Evolutionary conservation across 1,284 basidiomycete genomes (phyloP).

Genomic region (Ceratobasidium sp.): DNA sequence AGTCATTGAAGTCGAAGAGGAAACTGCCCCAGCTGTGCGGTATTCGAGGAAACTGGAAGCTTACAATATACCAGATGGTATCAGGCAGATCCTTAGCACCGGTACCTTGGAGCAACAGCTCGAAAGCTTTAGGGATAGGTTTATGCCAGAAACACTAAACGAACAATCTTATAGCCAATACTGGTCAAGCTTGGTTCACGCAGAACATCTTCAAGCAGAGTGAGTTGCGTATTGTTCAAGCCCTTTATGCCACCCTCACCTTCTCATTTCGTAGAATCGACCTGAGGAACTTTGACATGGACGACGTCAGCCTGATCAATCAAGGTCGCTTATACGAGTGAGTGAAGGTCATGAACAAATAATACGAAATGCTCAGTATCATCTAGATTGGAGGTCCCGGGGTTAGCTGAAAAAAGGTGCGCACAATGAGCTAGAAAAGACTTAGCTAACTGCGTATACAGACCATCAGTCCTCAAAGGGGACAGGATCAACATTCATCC

Average conservation of each 20-base stretch:
- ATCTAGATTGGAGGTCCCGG: conserved; percentile 62
- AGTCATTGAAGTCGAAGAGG: conserved; percentile 51
- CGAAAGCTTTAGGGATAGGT: conserved; percentile 47
- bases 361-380: too few species aligned
- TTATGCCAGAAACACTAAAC: conserved; percentile 55
- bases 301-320: conserved; percentile 51
- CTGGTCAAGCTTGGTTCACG: conserved; percentile 48
- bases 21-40: conserved; percentile 56
- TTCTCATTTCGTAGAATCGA: conserved; percentile 49
- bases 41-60: conserved; percentile 46
- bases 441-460: background rate
- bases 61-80: conserved; percentile 49
- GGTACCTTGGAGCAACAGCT: conserved; percentile 44
- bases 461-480: conserved; percentile 61
- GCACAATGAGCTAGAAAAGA: too few species aligned
- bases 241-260: too few species aligned
- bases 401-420: conserved; percentile 65
- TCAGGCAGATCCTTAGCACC: conserved; percentile 46
- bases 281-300: conserved; percentile 62
- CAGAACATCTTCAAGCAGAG: conserved; percentile 38
- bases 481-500: conserved; percentile 59
- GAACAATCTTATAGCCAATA: conserved; percentile 55
- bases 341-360: background rate
- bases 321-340: conserved; percentile 23
- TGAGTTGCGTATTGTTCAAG: too few species aligned